phyloP scores from a whole-genome alignment of 2,329 filamentous ascomycete species.

The Beauveria australis region DNA sequence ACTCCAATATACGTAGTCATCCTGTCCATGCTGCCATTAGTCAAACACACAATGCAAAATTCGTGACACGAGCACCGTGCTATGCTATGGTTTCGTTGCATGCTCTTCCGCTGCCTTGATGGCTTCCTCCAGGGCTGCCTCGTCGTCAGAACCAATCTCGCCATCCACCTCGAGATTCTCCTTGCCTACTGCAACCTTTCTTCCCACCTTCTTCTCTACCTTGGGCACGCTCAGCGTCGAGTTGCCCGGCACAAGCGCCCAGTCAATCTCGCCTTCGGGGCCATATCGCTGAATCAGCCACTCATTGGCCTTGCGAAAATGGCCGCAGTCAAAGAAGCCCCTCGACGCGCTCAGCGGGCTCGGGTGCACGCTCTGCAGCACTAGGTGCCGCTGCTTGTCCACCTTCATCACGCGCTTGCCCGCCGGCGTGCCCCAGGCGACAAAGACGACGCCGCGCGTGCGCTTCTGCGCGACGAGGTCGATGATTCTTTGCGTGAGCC shows the following conservation, averaged over 20 bases:
- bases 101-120: constrained; percentile 23
- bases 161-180: constrained; percentile 14
- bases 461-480: constrained; percentile 74
- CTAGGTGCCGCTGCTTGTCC: constrained; percentile 65
- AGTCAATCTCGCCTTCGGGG: constrained; percentile 72
- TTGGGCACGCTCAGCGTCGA: constrained; percentile 23
- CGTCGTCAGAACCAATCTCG: constrained; percentile 28
- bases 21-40: neutral
- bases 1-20: neutral
- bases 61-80: neutral
- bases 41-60: neutral
- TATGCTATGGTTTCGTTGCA: neutral
- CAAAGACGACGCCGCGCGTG: constrained; percentile 77
- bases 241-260: constrained; percentile 49
- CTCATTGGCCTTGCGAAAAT: constrained; percentile 75
- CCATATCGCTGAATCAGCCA: constrained; percentile 80
- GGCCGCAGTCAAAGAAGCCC: constrained; percentile 77
- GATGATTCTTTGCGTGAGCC: constrained; percentile 84
- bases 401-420: constrained; percentile 70
- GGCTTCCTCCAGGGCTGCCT: constrained; percentile 29
- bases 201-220: constrained; percentile 13
- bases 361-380: constrained; percentile 82
- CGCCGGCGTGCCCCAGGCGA: constrained; percentile 88
- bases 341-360: constrained; percentile 79
- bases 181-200: constrained; percentile 12